Base-by-base conservation (phyloP, 2,329 filamentous ascomycete genomes). In the Escovopsis weberi region DNA sequence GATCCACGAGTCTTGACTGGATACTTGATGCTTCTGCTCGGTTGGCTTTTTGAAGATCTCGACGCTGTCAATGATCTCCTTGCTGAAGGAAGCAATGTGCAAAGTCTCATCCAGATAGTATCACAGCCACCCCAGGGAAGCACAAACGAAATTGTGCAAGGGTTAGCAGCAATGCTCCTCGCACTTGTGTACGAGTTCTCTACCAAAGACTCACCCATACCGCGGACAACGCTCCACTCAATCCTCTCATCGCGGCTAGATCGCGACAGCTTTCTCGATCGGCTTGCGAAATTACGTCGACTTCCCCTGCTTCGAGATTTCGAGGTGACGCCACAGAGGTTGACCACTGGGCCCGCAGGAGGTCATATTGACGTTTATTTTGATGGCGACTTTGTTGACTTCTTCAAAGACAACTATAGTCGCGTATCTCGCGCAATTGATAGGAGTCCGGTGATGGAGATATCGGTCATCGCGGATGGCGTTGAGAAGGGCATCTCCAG, bases 161-260 rank as follows among this genome's bases (percentile, higher is more conserved):
- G 91, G 2, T 70, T 98, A 11, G 86, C 83, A 57, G 82, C 87
- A 12, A 78, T 87, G 57, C 66, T 98, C 0, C 70, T 96, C 1
- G 91, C 89, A 9, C 80, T 93, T 18, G 73, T 91, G 4, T 98
- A 96, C 58, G 91, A 98, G 55, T 98, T 96, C 55, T 96, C 89
- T 9, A 95, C 89, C 0, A 94, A 94, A 57, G 91, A 98, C 61
- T 96, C 89, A 0, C 86, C 91, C 0, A 81, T 98, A 41, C 76
- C 89, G 6, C 75, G 91, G 47, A 71, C 78, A 23, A 88, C 82
- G 9, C 66, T 98, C 37, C 84, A 94, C 54, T 78, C 82, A 23
- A 74, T 95, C 26, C 68, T 98, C 33, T 70, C 76, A 26, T 78
- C 81, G 37, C 78, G 81, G 45, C 73, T 96, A 53, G 85, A 87